Conservation (phyloP, 2,329 filamentous ascomycete species). For the Keithomyces neogunnii region DNA sequence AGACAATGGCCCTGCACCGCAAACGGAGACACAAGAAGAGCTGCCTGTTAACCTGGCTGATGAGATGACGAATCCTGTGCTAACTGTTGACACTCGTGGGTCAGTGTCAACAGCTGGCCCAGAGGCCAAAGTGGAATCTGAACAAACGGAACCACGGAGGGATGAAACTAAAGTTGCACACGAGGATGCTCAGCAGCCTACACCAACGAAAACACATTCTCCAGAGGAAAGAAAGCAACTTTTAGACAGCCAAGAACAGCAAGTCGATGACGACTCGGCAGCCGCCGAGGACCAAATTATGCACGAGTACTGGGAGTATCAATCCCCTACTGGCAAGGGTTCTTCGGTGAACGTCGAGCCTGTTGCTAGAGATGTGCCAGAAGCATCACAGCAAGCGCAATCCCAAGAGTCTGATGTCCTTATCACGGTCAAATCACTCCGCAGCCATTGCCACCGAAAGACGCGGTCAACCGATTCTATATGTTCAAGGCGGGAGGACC, state of each 20-base stretch:
- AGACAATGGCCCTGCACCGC: background rate
- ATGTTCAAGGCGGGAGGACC: slow-evolving; percentile 16
- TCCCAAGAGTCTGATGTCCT: slow-evolving; percentile 14
- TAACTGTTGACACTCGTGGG: background rate
- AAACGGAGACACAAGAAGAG: background rate
- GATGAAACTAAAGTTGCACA: background rate
- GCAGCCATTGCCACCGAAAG: slow-evolving; percentile 18
- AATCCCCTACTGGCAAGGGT: background rate
- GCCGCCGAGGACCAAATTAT: slow-evolving; percentile 16
- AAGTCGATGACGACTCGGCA: slow-evolving; percentile 1
- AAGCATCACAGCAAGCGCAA: background rate
- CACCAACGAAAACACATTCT: background rate
- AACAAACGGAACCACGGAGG: background rate
- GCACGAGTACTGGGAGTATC: slow-evolving; percentile 10
- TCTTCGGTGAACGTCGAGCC: slow-evolving; percentile 3
- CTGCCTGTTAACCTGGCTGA: background rate
- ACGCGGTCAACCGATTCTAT: slow-evolving; percentile 14
- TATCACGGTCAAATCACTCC: slow-evolving; percentile 21
- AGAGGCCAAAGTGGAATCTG: background rate
- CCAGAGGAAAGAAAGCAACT: background rate
- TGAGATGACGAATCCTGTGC: slow-evolving; percentile 8
- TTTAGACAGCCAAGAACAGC: background rate
- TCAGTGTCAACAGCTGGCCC: background rate
- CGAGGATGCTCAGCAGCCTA: background rate
- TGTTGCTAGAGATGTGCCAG: background rate